A percentile compares a stretch with the other conserved stretches of the same genome.
phyloP scores from a whole-genome alignment of 2,329 filamentous ascomycete species.

The Calonectria pseudoreteaudii region DNA sequence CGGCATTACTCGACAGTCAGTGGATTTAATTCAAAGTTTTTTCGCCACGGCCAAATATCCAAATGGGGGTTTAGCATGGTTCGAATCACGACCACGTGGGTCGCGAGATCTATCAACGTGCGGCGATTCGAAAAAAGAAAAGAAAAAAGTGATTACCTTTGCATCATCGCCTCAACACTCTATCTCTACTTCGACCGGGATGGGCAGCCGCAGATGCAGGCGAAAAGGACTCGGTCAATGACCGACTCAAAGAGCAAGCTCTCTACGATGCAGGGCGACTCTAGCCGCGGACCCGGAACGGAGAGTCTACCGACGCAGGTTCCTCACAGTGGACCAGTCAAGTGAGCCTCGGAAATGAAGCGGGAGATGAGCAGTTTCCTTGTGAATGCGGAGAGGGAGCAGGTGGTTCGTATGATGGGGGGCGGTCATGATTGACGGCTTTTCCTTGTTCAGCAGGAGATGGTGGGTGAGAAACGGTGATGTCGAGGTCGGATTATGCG shows the following conservation, averaged over 20 bases:
- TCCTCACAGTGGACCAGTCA: neutral
- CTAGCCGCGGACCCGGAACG: neutral
- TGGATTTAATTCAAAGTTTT: neutral
- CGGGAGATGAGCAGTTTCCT: conserved; percentile 5
- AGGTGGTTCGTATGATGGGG: conserved; percentile 20
- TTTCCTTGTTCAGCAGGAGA: conserved; percentile 10
- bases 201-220: neutral
- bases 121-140: neutral
- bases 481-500: neutral
- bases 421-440: neutral
- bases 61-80: neutral
- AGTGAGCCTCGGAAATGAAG: conserved; percentile 21
- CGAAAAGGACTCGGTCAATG: neutral
- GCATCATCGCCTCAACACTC: neutral
- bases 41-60: conserved; percentile 2
- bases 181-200: neutral
- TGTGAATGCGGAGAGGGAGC: conserved; percentile 22
- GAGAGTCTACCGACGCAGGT: conserved; percentile 1
- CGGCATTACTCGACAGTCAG: neutral
- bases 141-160: neutral
- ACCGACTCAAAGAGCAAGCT: neutral
- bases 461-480: conserved; percentile 18
- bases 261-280: neutral
- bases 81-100: neutral
- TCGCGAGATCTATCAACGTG: neutral